Evolutionary conservation across 2,329 filamentous ascomycete species (phyloP).

Genomic region (Curvularia verruculosa): DNA sequence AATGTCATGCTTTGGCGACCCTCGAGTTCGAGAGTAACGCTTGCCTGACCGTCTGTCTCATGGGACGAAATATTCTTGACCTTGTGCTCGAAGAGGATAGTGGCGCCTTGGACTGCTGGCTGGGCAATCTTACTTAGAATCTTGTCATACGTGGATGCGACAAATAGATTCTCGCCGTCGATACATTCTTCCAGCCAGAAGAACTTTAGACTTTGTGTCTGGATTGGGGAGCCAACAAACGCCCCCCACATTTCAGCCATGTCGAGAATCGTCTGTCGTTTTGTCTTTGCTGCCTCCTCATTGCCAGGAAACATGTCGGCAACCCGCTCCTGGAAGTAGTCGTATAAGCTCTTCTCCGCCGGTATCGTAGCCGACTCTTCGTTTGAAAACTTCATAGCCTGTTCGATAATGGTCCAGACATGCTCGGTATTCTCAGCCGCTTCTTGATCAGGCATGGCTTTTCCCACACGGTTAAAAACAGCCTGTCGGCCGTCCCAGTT

Average conservation of each 20-base stretch:
- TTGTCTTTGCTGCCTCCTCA: conserved; percentile 50
- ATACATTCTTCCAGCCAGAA: conserved; percentile 82
- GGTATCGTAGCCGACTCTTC: conserved; percentile 61
- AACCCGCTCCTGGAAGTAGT: conserved; percentile 62
- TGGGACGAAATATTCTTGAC: conserved; percentile 53
- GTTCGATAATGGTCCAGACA: conserved; percentile 72
- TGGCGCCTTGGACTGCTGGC: conserved; percentile 61
- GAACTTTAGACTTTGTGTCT: conserved; percentile 72
- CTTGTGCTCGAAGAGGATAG: conserved; percentile 58
- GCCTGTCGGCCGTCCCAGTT: conserved; percentile 62
- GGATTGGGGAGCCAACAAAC: conserved; percentile 70
- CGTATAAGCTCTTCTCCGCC: conserved; percentile 58
- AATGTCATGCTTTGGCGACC: conserved; percentile 59
- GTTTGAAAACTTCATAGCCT: conserved; percentile 71
- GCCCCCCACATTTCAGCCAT: conserved; percentile 72
- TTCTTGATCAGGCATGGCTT: conserved; percentile 54
- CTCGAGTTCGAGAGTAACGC: conserved; percentile 52
- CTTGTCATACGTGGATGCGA: conserved; percentile 65
- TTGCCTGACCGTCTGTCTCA: conserved; percentile 23
- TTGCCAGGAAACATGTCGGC: conserved; percentile 49
- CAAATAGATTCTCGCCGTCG: conserved; percentile 70
- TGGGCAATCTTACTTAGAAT: conserved; percentile 66
- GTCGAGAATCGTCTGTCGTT: conserved; percentile 58
- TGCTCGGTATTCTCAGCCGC: conserved; percentile 53
- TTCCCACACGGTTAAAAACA: conserved; percentile 64